Base-by-base conservation (phyloP, 352 stramenopile genomes). In the Phytopythium oedochilum region DNA sequence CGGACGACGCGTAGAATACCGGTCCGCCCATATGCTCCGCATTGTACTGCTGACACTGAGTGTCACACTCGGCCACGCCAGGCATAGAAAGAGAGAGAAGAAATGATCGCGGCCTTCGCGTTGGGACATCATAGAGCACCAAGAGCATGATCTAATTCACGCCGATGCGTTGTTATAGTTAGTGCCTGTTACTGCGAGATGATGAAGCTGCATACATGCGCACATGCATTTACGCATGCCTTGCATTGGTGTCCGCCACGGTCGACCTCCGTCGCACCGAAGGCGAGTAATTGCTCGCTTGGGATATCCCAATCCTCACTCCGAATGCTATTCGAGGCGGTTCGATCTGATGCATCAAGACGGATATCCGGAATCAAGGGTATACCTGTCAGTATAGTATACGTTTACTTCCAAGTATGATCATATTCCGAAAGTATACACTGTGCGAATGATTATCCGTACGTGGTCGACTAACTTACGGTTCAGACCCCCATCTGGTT, bases 1-100 rank as follows among this genome's bases (percentile, higher is more conserved):
- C 12, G n/a, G n/a, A n/a, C n/a, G n/a, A n/a, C n/a, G 35, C 40
- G 40, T 47, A 47, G 25, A 47, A 47, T 47, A 47, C 40, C 14
- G 14, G 40, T 47, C 40, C 40, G 7, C 23, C 40, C 40, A 47
- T 47, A 47, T 47, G 40, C 40, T 31, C 18, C 22, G 23, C 3
- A 5, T 47, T 8, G 40, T 17, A 20, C 22, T 18, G 23, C 40
- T 47, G 40, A 31, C 17, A n/a, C n/a, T n/a, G n/a, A n/a, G n/a
- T n/a, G n/a, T n/a, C n/a, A n/a, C n/a, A 31, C 40, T 47, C 23
- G 8, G 12, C 40, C 40, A 31, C 40, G 14, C 40, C 39, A 28
- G 10, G 8, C 11, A 47, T 28, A 47, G 23, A 31, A 22, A 32
- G n/a, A n/a, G n/a, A 20, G 40, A 47, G 40, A 31, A 22, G 40